A percentile compares a stretch with the other conserved stretches of the same genome.
These are phyloP conservation scores for Citrullus colocynthis DNA, from an alignment of 306 rosid genomes.

Conservation along the genomic window DNA sequence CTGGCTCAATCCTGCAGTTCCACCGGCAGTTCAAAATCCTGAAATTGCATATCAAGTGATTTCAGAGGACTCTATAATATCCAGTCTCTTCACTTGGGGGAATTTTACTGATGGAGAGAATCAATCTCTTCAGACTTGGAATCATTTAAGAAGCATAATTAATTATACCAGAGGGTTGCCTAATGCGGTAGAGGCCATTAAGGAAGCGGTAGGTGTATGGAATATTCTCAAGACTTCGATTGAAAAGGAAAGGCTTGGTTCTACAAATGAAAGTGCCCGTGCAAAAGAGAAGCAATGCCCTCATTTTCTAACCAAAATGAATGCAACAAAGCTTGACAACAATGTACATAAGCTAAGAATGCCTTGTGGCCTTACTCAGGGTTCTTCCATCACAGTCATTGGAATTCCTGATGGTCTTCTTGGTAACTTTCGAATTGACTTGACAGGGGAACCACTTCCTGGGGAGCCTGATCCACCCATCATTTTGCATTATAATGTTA, in stretches of 20 bases:
- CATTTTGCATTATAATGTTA: conserved; percentile 88
- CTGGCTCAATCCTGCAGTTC: conserved; percentile 52
- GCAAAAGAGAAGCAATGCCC: conserved; percentile 86
- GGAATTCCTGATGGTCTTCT: conserved; percentile 87
- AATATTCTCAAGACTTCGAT: conserved; percentile 51
- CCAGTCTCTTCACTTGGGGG: conserved; percentile 51
- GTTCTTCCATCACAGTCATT: conserved; percentile 78
- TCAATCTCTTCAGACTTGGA: conserved; percentile 67
- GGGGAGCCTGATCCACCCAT: conserved; percentile 96
- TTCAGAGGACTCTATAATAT: conserved; percentile 39
- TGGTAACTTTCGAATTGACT: conserved; percentile 73
- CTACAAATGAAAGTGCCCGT: conserved; percentile 43
- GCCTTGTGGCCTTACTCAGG: conserved; percentile 97
- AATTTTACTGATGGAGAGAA: conserved; percentile 55
- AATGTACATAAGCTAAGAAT: conserved; percentile 45
- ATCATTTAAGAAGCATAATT: conserved; percentile 53
- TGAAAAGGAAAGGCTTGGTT: conserved; percentile 45
- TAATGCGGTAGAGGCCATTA: conserved; percentile 76
- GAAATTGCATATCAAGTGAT: conserved; percentile 45
- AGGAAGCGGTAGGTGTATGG: conserved; percentile 90
- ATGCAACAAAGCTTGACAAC: conserved; percentile 43
- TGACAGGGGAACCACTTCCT: conserved; percentile 89
- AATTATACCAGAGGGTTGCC: conserved; percentile 72
- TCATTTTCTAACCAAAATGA: conserved; percentile 73
- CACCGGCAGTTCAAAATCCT: conserved; percentile 64